These are phyloP conservation scores for Rhodomyrtus tomentosa DNA, from an alignment of 345 rosid genomes.

Conservation along the genomic window DNA sequence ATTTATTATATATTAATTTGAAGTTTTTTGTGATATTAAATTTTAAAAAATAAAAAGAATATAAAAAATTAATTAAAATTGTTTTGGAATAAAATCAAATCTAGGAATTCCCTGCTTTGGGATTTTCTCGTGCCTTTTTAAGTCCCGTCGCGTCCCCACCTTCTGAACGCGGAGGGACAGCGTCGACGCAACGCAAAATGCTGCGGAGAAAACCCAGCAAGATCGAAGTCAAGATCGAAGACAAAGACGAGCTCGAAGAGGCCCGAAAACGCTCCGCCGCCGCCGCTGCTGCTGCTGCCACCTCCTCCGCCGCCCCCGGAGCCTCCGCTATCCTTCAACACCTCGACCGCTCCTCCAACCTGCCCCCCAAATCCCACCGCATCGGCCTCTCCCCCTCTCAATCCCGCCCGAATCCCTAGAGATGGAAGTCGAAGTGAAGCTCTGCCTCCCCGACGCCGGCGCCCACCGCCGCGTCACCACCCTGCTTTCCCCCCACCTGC, in stretches of 20 bases:
- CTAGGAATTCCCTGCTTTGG: too few relatives aligned
- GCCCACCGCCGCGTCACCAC: constrained; percentile 35
- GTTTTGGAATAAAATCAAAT: too few relatives aligned
- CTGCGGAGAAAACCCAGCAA: constrained; percentile 77
- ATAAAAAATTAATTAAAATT: too few relatives aligned
- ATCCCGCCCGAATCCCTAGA: background rate
- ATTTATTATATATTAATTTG: too few relatives aligned
- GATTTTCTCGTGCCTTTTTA: too few relatives aligned
- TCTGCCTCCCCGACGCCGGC: constrained; percentile 38
- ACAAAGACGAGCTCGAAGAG: constrained; percentile 78
- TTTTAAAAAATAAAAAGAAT: too few relatives aligned
- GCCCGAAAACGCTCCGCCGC: constrained; percentile 39
- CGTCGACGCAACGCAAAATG: constrained; percentile 20
- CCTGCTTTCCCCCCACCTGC: constrained; percentile 40
- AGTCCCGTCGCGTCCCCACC: too few relatives aligned
- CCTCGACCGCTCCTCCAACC: constrained; percentile 42
- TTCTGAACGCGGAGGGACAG: background rate
- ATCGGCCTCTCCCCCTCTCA: constrained; percentile 39
- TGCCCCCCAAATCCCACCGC: constrained; percentile 47
- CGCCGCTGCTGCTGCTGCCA: constrained; percentile 11
- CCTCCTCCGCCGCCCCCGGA: constrained; percentile 4
- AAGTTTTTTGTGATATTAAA: too few relatives aligned
- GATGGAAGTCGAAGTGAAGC: constrained; percentile 86
- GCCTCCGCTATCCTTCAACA: constrained; percentile 40
- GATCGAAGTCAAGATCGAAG: constrained; percentile 59